These are phyloP conservation scores for Myxozyma neotropica DNA, from an alignment of 805 yeast species.

Conservation along the genomic window DNA sequence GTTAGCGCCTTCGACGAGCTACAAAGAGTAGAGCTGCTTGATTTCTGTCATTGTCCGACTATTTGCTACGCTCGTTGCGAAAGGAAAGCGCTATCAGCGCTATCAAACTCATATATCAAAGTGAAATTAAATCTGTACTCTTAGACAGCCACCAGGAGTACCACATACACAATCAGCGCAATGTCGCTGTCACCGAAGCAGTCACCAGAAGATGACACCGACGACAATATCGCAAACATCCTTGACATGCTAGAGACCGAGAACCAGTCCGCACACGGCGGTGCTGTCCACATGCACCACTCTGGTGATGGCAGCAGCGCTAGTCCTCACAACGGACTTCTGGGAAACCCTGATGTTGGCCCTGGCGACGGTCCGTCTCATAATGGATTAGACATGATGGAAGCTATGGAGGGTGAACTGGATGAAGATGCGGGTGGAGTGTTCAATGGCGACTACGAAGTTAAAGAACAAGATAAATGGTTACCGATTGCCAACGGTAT, in stretches of 20 bases:
- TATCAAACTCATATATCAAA: too few species aligned
- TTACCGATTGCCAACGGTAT: constrained; percentile 60
- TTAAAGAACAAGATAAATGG: constrained; percentile 64
- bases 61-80: too few species aligned
- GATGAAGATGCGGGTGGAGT: constrained; percentile 20
- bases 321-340: neutral
- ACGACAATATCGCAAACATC: constrained; percentile 24
- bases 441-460: constrained; percentile 48
- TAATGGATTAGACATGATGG: constrained; percentile 5
- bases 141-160: neutral
- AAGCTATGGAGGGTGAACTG: constrained; percentile 16
- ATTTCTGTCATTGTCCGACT: too few species aligned
- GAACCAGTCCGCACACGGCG: neutral
- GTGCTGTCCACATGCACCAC: neutral
- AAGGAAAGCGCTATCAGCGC: neutral
- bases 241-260: constrained; percentile 28
- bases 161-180: neutral
- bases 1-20: too few species aligned
- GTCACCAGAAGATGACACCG: constrained; percentile 12
- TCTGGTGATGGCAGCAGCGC: neutral
- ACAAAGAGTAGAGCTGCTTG: too few species aligned
- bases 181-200: constrained; percentile 30
- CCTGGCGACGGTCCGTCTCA: neutral
- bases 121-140: neutral
- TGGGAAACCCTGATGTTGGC: neutral